These are phyloP conservation scores for Chamaenerion angustifolium DNA, from an alignment of 345 rosid species.

Conservation along the genomic window DNA sequence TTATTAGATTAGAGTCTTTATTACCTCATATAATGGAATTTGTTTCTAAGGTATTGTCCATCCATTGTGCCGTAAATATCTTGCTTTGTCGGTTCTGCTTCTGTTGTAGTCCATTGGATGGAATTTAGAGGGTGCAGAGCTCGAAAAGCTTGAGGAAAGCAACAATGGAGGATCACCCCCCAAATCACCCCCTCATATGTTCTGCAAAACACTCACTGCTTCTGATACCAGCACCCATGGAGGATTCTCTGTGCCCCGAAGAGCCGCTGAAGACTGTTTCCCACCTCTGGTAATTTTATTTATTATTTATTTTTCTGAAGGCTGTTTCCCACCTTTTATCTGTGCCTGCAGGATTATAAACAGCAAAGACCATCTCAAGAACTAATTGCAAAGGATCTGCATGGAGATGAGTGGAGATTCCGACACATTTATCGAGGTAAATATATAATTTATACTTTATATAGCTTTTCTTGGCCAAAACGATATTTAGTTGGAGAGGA, in stretches of 20 bases:
- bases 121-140: slow-evolving; percentile 37
- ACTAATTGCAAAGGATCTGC: slow-evolving; percentile 76
- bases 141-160: slow-evolving; percentile 13
- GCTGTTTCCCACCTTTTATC: not conserved
- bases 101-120: slow-evolving; percentile 33
- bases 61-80: not conserved
- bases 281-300: slow-evolving; percentile 99
- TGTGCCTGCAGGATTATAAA: slow-evolving; percentile 48
- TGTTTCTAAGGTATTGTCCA: not conserved
- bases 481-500: not conserved
- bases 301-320: too few species aligned
- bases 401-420: slow-evolving; percentile 80
- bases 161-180: slow-evolving; percentile 73
- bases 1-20: not conserved
- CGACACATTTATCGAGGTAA: slow-evolving; percentile 83
- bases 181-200: slow-evolving; percentile 64
- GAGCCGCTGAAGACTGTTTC: slow-evolving; percentile 99
- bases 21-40: not conserved
- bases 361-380: slow-evolving; percentile 90
- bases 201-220: slow-evolving; percentile 96
- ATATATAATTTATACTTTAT: not conserved
- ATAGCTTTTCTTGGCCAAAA: too few species aligned
- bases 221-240: slow-evolving; percentile 99
- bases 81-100: slow-evolving; percentile 7
- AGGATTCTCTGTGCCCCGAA: slow-evolving; percentile 94